phyloP scores from a whole-genome alignment of 1,284 basidiomycete species.

The Stygiomarasmius scandens region DNA sequence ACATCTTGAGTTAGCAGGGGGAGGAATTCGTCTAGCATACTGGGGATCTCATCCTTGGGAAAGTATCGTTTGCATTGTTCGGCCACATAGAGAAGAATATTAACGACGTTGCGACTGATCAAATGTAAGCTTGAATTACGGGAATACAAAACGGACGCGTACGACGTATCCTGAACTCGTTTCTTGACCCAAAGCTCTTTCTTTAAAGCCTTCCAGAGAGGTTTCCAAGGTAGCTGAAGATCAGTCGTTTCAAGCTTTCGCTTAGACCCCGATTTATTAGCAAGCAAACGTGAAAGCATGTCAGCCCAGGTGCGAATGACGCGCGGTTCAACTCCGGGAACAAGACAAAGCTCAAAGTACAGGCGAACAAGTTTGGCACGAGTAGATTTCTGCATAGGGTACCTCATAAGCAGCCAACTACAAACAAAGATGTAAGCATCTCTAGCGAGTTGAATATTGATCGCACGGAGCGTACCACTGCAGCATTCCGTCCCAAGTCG shows the following conservation, averaged over 20 bases:
- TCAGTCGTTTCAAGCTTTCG: conserved; percentile 71
- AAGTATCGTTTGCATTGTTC: conserved; percentile 75
- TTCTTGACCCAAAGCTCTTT: conserved; percentile 77
- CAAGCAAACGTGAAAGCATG: conserved; percentile 71
- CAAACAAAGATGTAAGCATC: conserved; percentile 4
- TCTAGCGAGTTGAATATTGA: conserved; percentile 4
- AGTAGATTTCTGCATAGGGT: conserved; percentile 73
- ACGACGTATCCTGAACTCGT: conserved; percentile 56
- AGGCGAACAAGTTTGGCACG: conserved; percentile 80
- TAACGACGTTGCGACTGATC: conserved; percentile 63
- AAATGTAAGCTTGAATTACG: neutral
- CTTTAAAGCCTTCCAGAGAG: conserved; percentile 71
- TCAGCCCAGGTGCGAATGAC: conserved; percentile 73
- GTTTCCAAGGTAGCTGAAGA: conserved; percentile 74
- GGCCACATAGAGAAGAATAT: conserved; percentile 72
- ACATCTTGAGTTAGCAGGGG: conserved; percentile 69
- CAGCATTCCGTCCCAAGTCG: conserved; percentile 71
- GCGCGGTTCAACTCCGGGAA: conserved; percentile 77
- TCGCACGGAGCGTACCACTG: conserved; percentile 59
- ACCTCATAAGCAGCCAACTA: conserved; percentile 84
- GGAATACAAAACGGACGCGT: conserved; percentile 23
- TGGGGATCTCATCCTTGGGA: conserved; percentile 63
- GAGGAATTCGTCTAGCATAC: conserved; percentile 75
- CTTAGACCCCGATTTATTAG: conserved; percentile 62
- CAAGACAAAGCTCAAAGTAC: conserved; percentile 78